phyloP scores from a whole-genome alignment of 2,329 filamentous ascomycete genomes.

The Zalaria sp. region DNA sequence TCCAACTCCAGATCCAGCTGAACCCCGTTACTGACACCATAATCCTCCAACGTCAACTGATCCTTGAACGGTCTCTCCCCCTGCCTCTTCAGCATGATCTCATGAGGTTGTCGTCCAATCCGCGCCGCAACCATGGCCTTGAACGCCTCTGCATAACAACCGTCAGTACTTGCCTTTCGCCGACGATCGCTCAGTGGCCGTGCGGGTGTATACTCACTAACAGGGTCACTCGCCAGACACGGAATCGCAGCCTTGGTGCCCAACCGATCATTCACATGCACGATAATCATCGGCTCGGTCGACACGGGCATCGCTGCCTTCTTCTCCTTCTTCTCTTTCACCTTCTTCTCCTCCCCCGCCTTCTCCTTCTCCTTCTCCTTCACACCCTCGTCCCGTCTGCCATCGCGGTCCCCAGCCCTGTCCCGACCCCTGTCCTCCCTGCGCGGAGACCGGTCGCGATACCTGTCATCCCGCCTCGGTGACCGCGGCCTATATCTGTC shows the following conservation, averaged over 20 bases:
- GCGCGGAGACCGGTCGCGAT: slow-evolving; percentile 9
- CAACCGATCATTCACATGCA: slow-evolving; percentile 86
- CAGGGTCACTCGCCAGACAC: slow-evolving; percentile 69
- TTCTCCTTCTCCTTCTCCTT: slow-evolving; percentile 11
- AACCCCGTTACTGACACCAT: slow-evolving; percentile 86
- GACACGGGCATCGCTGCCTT: slow-evolving; percentile 16
- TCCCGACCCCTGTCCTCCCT: background rate
- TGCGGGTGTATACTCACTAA: slow-evolving; percentile 31
- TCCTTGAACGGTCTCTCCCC: slow-evolving; percentile 92
- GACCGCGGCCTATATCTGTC: slow-evolving; percentile 6
- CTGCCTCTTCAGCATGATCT: slow-evolving; percentile 85
- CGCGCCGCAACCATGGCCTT: slow-evolving; percentile 83
- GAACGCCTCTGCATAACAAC: slow-evolving; percentile 44
- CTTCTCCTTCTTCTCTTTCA: slow-evolving; percentile 8
- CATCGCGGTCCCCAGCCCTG: background rate
- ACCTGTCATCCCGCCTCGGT: slow-evolving; percentile 3
- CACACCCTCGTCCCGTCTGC: slow-evolving; percentile 1
- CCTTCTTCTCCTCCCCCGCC: slow-evolving; percentile 13
- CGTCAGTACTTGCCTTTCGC: slow-evolving; percentile 7
- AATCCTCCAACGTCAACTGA: slow-evolving; percentile 73
- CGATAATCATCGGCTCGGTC: slow-evolving; percentile 77
- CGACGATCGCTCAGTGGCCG: background rate
- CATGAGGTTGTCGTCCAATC: slow-evolving; percentile 77
- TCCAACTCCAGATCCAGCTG: slow-evolving; percentile 34
- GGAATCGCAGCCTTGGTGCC: slow-evolving; percentile 93